Evolutionary conservation across 1,284 basidiomycete genomes (phyloP).

Genomic region (Naganishia sp.): DNA sequence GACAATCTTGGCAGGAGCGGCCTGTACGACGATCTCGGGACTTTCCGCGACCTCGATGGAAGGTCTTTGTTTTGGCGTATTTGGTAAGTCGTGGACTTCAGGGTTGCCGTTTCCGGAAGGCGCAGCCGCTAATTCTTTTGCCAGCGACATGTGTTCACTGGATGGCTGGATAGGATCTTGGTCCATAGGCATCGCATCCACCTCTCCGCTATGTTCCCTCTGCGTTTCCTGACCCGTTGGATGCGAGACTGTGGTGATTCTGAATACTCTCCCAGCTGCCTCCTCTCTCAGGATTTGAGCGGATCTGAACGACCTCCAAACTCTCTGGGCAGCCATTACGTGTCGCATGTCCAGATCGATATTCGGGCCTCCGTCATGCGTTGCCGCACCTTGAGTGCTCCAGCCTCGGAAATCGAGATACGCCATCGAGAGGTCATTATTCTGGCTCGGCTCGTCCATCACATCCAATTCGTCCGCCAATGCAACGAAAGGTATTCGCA

Average conservation of each 20-base stretch:
- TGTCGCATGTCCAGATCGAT: not conserved
- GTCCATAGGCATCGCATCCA: not conserved
- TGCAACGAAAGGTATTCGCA: not conserved
- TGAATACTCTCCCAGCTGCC: not conserved
- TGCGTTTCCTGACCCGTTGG: not conserved
- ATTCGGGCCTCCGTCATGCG: not conserved
- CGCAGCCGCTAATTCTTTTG: too few species aligned
- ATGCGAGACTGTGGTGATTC: not conserved
- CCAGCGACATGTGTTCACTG: too few species aligned
- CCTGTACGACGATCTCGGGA: conserved; percentile 10
- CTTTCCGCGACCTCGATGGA: not conserved
- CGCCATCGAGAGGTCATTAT: not conserved
- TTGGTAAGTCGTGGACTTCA: not conserved
- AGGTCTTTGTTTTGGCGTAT: not conserved
- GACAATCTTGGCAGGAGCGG: not conserved
- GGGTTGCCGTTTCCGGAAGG: too few species aligned
- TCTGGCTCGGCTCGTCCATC: not conserved
- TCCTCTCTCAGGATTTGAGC: conserved; percentile 7
- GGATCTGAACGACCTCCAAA: conserved; percentile 5
- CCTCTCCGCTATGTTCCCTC: not conserved
- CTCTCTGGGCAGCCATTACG: conserved; percentile 5
- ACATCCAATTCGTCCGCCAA: conserved; percentile 15
- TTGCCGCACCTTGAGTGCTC: not conserved
- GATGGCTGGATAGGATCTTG: too few species aligned
- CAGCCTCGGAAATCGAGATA: conserved; percentile 14